Percentiles rank a stretch among this genome's conserved stretches.
These are phyloP conservation scores for Camelina laxa DNA, from an alignment of 345 rosid genomes.

Conservation along the genomic window DNA sequence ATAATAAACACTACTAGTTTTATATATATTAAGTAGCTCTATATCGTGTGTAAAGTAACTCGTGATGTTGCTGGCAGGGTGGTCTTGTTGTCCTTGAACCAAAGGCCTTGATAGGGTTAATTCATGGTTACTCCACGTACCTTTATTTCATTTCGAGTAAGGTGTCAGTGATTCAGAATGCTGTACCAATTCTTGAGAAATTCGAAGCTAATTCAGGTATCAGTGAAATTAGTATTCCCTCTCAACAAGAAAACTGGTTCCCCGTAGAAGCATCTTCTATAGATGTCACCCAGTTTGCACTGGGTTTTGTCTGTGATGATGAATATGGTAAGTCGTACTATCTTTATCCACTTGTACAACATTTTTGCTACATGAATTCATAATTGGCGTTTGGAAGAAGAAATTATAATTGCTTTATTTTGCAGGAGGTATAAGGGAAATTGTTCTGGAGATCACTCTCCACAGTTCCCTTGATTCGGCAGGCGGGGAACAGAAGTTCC, in stretches of 20 bases:
- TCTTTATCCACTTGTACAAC: slow-evolving; percentile 35
- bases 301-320: slow-evolving; percentile 64
- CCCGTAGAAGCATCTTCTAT: slow-evolving; percentile 51
- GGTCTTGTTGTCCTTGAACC: slow-evolving; percentile 71
- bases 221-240: slow-evolving; percentile 38
- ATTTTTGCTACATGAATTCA: slow-evolving; percentile 27
- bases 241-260: slow-evolving; percentile 48
- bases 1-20: slow-evolving; percentile 23
- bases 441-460: slow-evolving; percentile 64
- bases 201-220: slow-evolving; percentile 41
- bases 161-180: slow-evolving; percentile 46
- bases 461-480: slow-evolving; percentile 54
- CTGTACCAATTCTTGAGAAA: slow-evolving; percentile 42
- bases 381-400: slow-evolving; percentile 24
- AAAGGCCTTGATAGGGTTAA: slow-evolving; percentile 55
- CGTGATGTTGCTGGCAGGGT: slow-evolving; percentile 71
- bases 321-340: slow-evolving; percentile 58
- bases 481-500: slow-evolving; percentile 54
- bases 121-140: slow-evolving; percentile 53
- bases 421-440: slow-evolving; percentile 70
- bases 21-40: slow-evolving; percentile 33
- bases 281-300: slow-evolving; percentile 61
- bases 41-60: slow-evolving; percentile 29
- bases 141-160: slow-evolving; percentile 44
- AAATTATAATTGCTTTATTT: slow-evolving; percentile 31